Percentiles rank a stretch among this genome's conserved stretches.
These are phyloP conservation scores for Lathyrus oleraceus DNA, from an alignment of 306 rosid genomes.

Conservation along the genomic window DNA sequence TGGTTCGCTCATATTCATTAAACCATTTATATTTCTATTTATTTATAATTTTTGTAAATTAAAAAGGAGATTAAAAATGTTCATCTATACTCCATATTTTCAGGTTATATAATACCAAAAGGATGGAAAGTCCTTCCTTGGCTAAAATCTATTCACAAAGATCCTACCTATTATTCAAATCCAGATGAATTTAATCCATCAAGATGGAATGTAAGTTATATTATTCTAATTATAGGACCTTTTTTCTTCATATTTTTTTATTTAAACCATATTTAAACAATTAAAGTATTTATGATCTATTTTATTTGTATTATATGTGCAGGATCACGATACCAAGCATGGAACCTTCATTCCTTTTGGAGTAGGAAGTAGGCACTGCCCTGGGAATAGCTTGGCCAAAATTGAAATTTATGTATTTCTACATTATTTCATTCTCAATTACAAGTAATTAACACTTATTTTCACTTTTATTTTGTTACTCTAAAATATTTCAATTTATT, in stretches of 20 bases:
- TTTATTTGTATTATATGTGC: background rate
- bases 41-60: background rate
- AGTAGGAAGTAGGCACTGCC: background rate
- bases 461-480: no score
- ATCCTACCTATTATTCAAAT: conserved; percentile 19
- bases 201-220: conserved; percentile 1
- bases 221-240: background rate
- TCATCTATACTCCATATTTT: background rate
- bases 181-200: conserved; percentile 3
- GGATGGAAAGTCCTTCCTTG: conserved; percentile 41
- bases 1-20: background rate
- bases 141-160: conserved; percentile 42
- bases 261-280: background rate
- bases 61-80: background rate
- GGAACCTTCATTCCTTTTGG: conserved; percentile 17
- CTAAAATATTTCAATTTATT: no score
- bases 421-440: conserved; percentile 16
- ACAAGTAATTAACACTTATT: background rate
- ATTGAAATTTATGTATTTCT: background rate
- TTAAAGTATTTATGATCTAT: background rate
- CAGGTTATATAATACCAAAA: conserved; percentile 46
- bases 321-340: background rate
- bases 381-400: background rate
- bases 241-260: no score
- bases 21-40: background rate